These are phyloP conservation scores for Cyberlindnera mississippiensis DNA, from an alignment of 805 yeast genomes.

Conservation along the genomic window DNA sequence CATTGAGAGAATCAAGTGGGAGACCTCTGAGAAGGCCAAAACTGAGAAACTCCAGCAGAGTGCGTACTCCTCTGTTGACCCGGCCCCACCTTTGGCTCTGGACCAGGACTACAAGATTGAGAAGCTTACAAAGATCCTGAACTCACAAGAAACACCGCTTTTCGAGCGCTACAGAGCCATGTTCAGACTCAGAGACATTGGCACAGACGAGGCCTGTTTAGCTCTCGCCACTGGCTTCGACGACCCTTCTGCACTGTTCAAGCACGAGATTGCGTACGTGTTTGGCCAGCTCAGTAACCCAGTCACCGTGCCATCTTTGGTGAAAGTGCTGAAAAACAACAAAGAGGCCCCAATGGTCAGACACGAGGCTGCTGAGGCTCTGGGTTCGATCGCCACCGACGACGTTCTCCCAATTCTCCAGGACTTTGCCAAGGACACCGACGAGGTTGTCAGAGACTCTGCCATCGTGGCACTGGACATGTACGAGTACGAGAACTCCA, in stretches of 20 bases:
- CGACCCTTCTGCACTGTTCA: constrained; percentile 89
- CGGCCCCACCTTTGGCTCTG: constrained; percentile 95
- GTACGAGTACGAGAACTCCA: constrained; percentile 92
- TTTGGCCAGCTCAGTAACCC: constrained; percentile 97
- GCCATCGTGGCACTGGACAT: constrained; percentile 97
- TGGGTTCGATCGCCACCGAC: constrained; percentile 94
- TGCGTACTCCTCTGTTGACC: constrained; percentile 85
- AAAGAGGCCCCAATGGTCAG: constrained; percentile 97
- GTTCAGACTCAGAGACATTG: constrained; percentile 96
- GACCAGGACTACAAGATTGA: constrained; percentile 55
- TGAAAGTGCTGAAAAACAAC: constrained; percentile 72
- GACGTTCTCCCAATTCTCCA: constrained; percentile 88
- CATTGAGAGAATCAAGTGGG: constrained; percentile 92
- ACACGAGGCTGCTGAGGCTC: constrained; percentile 99
- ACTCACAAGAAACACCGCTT: constrained; percentile 71
- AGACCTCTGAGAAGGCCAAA: constrained; percentile 60
- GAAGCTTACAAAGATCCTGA: constrained; percentile 63
- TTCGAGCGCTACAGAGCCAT: constrained; percentile 97
- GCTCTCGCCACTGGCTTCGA: constrained; percentile 89
- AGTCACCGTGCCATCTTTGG: constrained; percentile 80
- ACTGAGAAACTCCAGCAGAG: constrained; percentile 71
- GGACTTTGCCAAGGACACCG: constrained; percentile 73
- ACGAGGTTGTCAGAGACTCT: constrained; percentile 90
- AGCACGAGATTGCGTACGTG: constrained; percentile 97
- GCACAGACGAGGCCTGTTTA: constrained; percentile 85